Evolutionary conservation across 345 rosid genomes (phyloP).

Genomic region (Aquilaria yunnanensis): DNA sequence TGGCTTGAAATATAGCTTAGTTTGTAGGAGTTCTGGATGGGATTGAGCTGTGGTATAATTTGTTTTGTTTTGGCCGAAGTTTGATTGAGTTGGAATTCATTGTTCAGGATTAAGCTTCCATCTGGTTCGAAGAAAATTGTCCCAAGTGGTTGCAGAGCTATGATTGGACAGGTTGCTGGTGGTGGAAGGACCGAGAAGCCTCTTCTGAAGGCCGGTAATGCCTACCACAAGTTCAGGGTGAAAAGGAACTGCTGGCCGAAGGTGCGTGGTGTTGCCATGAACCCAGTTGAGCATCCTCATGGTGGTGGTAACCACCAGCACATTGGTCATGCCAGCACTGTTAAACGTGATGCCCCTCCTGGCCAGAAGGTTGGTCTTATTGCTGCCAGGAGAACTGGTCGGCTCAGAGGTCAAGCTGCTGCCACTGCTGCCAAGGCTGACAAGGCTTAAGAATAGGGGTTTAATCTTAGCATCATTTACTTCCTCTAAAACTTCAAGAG

Average conservation of each 20-base stretch:
- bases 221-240: slow-evolving; percentile 63
- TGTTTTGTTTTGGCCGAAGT: not conserved
- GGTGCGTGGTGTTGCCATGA: slow-evolving; percentile 90
- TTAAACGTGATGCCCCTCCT: slow-evolving; percentile 68
- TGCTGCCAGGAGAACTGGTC: slow-evolving; percentile 76
- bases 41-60: not conserved
- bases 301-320: slow-evolving; percentile 91
- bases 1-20: too few relatives aligned
- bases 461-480: too few relatives aligned
- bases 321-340: slow-evolving; percentile 71
- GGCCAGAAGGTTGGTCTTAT: slow-evolving; percentile 78
- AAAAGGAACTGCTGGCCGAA: slow-evolving; percentile 86
- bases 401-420: slow-evolving; percentile 72
- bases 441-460: slow-evolving; percentile 22
- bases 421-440: slow-evolving; percentile 61
- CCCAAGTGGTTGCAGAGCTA: slow-evolving; percentile 69
- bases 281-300: slow-evolving; percentile 85
- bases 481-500: too few relatives aligned
- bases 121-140: slow-evolving; percentile 68
- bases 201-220: slow-evolving; percentile 65
- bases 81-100: not conserved
- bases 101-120: slow-evolving; percentile 56
- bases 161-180: slow-evolving; percentile 75
- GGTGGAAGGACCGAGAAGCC: slow-evolving; percentile 86
- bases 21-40: too few relatives aligned